Evolutionary conservation across 495 filamentous ascomycete genomes (phyloP), one percentile per base, ranked within the genome.

Genomic region (Trichoderma parareesei): DNA sequence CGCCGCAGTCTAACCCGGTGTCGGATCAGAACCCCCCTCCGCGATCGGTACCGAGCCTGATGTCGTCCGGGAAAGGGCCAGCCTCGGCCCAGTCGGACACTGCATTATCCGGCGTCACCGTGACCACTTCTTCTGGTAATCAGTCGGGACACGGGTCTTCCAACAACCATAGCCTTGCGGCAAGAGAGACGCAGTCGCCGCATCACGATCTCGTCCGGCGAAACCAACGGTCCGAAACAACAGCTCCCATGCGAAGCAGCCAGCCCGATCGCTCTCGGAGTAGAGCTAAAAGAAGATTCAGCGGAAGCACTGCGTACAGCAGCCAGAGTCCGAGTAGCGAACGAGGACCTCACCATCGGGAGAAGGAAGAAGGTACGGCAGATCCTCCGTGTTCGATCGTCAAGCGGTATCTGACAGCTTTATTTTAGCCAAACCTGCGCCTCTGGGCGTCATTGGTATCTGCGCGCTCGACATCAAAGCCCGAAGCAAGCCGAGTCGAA

Each of bases 381-480:
- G 9, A n/a, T 49, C 0, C 3, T 2, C 14, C 20, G 38, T 20
- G 2, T 20, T 57, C 27, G 27, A 16, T 38, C 9, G 20, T 37
- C 33, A 41, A 20, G 16, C 27, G 5, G 44, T 38, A 11, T 38
- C 62, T 53, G 38, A 64, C 33, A 40, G 18, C 27, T 38, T 8
- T 0, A 3, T 53, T 35, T 13, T 20, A 49, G 14, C 68, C n/a
- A 81, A 78, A 66, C 74, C 78, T 3, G 77, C 80, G 1, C 79
- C 82, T 1, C 80, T 73, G 69, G 82, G 82, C 18, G 76, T 84
- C 59, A 94, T 99, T 70, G 94, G 94, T 46, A 90, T 99, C 16
- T 99, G 94, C 75, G 94, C 94, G 7, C 77, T 99, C 62, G 94
- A 99, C 80, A 83, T 91, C 64, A 99, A 99, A 76, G 95, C 94